These are phyloP conservation scores for Colletotrichum navitas DNA, from an alignment of 2,329 filamentous ascomycete species.

Conservation along the genomic window DNA sequence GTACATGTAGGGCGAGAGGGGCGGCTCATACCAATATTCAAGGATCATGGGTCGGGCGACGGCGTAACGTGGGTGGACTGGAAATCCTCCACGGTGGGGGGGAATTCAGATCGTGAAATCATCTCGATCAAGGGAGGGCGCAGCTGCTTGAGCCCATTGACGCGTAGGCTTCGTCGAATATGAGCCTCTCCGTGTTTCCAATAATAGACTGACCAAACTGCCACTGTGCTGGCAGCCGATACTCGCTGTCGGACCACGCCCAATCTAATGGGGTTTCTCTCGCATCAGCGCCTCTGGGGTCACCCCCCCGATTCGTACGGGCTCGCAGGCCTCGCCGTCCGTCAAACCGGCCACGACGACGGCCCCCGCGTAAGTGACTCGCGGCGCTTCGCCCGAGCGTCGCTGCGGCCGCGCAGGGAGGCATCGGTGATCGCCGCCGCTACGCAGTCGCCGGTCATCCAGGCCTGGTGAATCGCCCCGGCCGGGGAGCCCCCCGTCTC, in stretches of 20 bases:
- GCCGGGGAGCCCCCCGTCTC: background rate
- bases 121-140: background rate
- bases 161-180: background rate
- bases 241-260: too few relatives aligned
- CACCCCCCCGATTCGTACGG: background rate
- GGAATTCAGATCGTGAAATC: background rate
- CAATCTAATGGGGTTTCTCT: too few relatives aligned
- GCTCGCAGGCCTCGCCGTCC: background rate
- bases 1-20: background rate
- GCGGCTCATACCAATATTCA: background rate
- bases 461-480: rapidly evolving
- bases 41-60: background rate
- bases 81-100: too few relatives aligned
- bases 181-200: background rate
- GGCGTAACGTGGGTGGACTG: background rate
- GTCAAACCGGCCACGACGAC: background rate
- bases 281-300: background rate
- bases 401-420: background rate
- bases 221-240: too few relatives aligned
- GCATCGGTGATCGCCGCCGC: background rate
- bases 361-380: background rate
- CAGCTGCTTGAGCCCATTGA: background rate
- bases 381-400: background rate
- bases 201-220: background rate
- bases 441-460: background rate